Evolutionary conservation across 176 grass and related monocot species (phyloP).

Genomic region (Aegilops tauschii): DNA sequence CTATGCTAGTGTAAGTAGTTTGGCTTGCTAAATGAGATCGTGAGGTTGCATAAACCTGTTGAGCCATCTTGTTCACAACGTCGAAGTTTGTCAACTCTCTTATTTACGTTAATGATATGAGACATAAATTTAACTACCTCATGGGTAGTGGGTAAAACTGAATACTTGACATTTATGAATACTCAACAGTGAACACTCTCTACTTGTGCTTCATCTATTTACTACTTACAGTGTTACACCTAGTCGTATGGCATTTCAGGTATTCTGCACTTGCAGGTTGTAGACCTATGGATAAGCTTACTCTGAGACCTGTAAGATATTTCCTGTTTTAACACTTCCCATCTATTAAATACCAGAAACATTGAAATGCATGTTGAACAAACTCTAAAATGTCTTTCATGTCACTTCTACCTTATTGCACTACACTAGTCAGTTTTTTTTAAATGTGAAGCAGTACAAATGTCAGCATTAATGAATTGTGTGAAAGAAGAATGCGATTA

Average conservation of each 20-base stretch:
- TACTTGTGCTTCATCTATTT: neutral
- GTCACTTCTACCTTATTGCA: neutral
- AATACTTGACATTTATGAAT: neutral
- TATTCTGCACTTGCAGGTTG: constrained; percentile 82
- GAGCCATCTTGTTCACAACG: neutral
- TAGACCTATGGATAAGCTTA: constrained; percentile 62
- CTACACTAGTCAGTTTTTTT: neutral
- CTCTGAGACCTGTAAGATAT: constrained; percentile 69
- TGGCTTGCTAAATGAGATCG: constrained; percentile 8
- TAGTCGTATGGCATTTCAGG: constrained; percentile 43
- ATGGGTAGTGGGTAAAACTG: constrained; percentile 3
- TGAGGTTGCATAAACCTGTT: neutral
- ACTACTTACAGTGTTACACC: neutral
- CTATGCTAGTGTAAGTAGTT: constrained; percentile 79
- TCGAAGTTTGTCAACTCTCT: neutral
- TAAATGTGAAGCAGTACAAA: neutral
- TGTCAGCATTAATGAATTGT: neutral
- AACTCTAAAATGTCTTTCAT: constrained; percentile 19
- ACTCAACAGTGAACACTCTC: neutral
- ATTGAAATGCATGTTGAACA: neutral
- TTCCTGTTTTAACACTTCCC: neutral
- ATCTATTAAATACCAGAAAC: constrained; percentile 26
- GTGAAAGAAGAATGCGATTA: neutral
- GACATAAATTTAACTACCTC: neutral
- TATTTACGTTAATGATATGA: neutral